phyloP scores from a whole-genome alignment of 1,284 basidiomycete genomes.

The Naganishia sp. region DNA sequence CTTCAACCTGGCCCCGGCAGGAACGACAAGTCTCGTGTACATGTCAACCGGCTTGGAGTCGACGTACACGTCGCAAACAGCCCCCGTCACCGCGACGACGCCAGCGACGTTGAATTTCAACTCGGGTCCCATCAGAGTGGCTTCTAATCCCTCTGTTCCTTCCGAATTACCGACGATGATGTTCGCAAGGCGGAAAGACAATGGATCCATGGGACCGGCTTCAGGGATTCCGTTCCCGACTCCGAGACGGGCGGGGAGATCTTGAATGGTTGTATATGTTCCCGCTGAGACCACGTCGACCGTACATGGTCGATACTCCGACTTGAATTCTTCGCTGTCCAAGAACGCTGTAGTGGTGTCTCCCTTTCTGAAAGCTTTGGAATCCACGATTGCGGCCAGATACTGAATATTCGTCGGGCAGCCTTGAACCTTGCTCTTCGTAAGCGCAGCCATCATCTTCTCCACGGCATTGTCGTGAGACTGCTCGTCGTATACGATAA shows the following conservation, averaged over 20 bases:
- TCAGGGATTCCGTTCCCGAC: conserved; percentile 65
- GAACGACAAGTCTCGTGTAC: conserved; percentile 61
- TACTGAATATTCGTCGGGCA: conserved; percentile 64
- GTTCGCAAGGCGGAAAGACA: conserved; percentile 65
- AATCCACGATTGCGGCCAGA: conserved; percentile 57
- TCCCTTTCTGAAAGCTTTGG: conserved; percentile 57
- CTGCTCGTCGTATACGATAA: conserved; percentile 41
- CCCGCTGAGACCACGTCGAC: conserved; percentile 64
- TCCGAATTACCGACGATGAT: conserved; percentile 63
- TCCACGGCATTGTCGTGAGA: conserved; percentile 38
- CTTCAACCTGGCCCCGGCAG: conserved; percentile 55
- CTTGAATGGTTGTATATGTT: conserved; percentile 65
- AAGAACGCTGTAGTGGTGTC: conserved; percentile 63
- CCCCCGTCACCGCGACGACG: conserved; percentile 64
- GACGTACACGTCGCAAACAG: conserved; percentile 56
- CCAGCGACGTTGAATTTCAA: conserved; percentile 59
- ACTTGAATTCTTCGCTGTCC: conserved; percentile 47
- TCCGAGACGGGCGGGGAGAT: conserved; percentile 61
- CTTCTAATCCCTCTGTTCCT: conserved; percentile 64
- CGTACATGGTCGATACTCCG: conserved; percentile 48
- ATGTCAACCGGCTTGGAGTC: conserved; percentile 55
- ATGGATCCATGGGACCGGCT: conserved; percentile 67
- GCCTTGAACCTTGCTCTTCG: conserved; percentile 56
- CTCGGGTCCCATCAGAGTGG: conserved; percentile 52
- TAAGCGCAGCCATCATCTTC: conserved; percentile 48